Percentiles rank a stretch among this genome's conserved stretches.
phyloP scores from a whole-genome alignment of 805 yeast genomes.

The Candida sanyiensis region DNA sequence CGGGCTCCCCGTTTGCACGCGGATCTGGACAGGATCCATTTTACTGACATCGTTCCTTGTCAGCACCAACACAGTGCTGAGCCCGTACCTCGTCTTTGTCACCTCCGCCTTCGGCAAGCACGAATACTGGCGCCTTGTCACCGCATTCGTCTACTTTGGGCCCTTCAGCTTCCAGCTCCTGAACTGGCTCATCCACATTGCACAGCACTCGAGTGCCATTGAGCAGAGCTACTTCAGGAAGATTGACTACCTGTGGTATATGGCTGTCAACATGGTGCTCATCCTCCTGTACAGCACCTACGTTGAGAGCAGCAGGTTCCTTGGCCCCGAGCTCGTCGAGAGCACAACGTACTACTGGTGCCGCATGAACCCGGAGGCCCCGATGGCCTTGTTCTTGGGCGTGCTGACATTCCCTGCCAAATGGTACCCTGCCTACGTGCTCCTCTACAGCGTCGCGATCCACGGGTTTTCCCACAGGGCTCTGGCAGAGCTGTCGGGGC shows the following conservation, averaged over 20 bases:
- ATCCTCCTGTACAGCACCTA: constrained; percentile 11
- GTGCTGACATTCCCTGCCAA: constrained; percentile 15
- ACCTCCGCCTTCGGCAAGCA: constrained; percentile 9
- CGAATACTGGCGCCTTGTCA: constrained; percentile 22
- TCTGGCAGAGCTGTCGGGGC: constrained; percentile 8
- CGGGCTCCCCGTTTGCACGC: constrained; percentile 18
- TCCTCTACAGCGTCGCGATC: constrained; percentile 5
- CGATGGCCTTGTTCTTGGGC: constrained; percentile 10
- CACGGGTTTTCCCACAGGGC: not conserved
- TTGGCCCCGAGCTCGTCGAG: constrained; percentile 12
- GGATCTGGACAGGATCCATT: constrained; percentile 15
- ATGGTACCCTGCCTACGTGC: constrained; percentile 11
- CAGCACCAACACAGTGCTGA: constrained; percentile 8
- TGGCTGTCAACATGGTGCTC: constrained; percentile 8
- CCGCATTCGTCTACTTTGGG: constrained; percentile 19
- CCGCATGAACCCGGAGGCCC: constrained; percentile 16
- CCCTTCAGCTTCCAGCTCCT: constrained; percentile 13
- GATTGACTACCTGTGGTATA: constrained; percentile 19
- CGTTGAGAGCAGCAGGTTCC: constrained; percentile 3
- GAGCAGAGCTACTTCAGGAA: constrained; percentile 12
- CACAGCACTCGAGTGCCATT: constrained; percentile 12
- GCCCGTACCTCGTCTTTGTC: constrained; percentile 11
- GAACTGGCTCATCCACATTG: constrained; percentile 5
- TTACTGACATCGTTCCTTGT: constrained; percentile 13
- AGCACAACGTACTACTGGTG: constrained; percentile 18